Evolutionary conservation across 129 eudicot genomes (phyloP), one percentile per base, ranked within the genome.

Genomic region (Rutidosis leptorrhynchoides): DNA sequence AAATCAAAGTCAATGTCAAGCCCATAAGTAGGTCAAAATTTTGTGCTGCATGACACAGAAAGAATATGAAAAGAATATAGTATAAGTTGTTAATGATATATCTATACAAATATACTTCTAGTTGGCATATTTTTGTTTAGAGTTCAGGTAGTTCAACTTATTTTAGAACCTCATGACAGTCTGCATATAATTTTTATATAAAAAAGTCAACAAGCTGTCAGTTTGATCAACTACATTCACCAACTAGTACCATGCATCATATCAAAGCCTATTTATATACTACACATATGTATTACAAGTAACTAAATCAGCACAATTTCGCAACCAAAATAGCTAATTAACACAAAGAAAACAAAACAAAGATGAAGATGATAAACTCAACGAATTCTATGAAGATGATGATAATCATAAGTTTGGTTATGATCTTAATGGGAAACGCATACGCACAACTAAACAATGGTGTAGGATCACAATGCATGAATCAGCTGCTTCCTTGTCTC

Each of bases 401-500:
- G 69, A 59, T 60, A 29, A 32, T 45, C 1, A 59, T 60, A 48
- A 32, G 32, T 2, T 15, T 75, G 63, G 43, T 14, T 23, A 26
- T 25, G 54, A 45, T 58, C 10, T 46, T 71, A 32, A 24, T 67
- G 51, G 74, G 19, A 16, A 55, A 65, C 17, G 74, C 29, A 25
- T 3, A 52, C 4, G 81, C 76, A 30, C 72, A 77, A 40, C 11
- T 7, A 49, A 49, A 49, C 55, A 49, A 6, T 11, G 55, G 55
- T 17, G 55, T 17, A 22, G 54, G 54, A 1, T 46, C 76, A 53
- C 49, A 23, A 27, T 78, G 82, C 59, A 2, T 65, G 19, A 78
- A 78, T 58, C 82, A 78, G 63, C 82, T 78, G 3, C 24, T 65
- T 27, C 78, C 82, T 35, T 78, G 82, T 60, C 74, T 78, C n/a